Evolutionary conservation across 2,329 filamentous ascomycete species (phyloP).

Genomic region (Talaromyces sp.): DNA sequence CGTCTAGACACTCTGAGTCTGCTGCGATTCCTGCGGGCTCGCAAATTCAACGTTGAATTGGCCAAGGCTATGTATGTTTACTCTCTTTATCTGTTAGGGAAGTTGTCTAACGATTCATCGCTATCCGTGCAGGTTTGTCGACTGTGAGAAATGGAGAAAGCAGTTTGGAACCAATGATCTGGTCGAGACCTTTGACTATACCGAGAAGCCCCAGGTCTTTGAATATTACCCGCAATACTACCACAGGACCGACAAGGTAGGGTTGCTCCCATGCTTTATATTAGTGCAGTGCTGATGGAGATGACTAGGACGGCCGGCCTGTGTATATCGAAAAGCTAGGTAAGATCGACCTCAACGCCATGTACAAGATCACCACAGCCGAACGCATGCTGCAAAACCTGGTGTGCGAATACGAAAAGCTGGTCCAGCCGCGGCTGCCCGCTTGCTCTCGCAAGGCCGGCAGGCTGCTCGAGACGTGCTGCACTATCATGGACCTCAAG

Average conservation of each 20-base stretch:
- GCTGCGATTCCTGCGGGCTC: constrained; percentile 85
- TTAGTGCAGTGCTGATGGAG: background rate
- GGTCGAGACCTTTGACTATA: constrained; percentile 76
- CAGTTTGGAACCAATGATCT: constrained; percentile 79
- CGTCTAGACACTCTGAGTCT: constrained; percentile 88
- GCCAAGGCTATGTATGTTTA: constrained; percentile 77
- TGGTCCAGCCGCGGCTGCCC: constrained; percentile 85
- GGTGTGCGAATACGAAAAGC: constrained; percentile 94
- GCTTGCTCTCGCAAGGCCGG: constrained; percentile 91
- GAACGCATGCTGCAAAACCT: constrained; percentile 97
- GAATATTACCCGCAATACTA: constrained; percentile 98
- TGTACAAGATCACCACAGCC: constrained; percentile 87
- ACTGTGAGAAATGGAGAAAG: constrained; percentile 85
- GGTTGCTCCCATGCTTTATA: constrained; percentile 5
- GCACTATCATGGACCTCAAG: constrained; percentile 97
- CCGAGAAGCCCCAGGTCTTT: constrained; percentile 75
- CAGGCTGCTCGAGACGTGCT: constrained; percentile 91
- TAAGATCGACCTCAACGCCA: constrained; percentile 80
- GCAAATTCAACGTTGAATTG: constrained; percentile 85
- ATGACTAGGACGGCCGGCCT: constrained; percentile 88
- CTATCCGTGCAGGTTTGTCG: constrained; percentile 67
- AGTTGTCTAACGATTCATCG: constrained; percentile 13
- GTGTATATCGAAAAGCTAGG: constrained; percentile 96
- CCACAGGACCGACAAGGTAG: constrained; percentile 66
- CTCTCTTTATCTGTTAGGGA: background rate